These are phyloP conservation scores for Capsicum baccatum DNA, from an alignment of 257 asterid species.

Conservation along the genomic window DNA sequence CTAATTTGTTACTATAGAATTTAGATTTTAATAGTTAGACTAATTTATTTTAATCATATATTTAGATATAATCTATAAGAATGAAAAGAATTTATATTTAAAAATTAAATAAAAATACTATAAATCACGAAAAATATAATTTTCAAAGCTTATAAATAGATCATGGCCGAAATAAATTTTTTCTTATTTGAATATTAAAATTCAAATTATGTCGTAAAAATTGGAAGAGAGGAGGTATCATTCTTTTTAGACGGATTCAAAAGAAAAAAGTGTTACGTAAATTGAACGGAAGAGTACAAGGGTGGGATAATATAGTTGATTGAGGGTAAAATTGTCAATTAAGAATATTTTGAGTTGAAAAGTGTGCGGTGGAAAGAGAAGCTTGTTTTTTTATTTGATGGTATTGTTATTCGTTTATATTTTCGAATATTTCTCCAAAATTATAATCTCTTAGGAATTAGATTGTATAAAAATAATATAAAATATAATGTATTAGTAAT, in stretches of 20 bases:
- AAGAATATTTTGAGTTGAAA: conserved; percentile 25
- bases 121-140: neutral
- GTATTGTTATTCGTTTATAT: neutral
- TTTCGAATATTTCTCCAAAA: neutral
- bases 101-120: neutral
- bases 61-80: neutral
- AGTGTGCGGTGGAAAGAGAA: conserved; percentile 16
- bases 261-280: too few relatives aligned
- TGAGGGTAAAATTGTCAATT: conserved; percentile 43
- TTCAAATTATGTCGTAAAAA: neutral
- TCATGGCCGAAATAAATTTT: too few relatives aligned
- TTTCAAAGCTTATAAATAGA: too few relatives aligned
- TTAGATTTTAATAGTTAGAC: neutral
- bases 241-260: too few relatives aligned
- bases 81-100: neutral
- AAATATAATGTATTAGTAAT: too few relatives aligned
- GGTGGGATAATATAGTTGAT: neutral
- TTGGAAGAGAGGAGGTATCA: neutral
- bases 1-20: neutral
- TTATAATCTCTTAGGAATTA: neutral
- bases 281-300: neutral
- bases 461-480: too few relatives aligned
- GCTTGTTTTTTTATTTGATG: neutral
- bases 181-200: neutral
- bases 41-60: neutral